These are phyloP conservation scores for Volvariella volvacea DNA, from an alignment of 1,284 basidiomycete genomes.

Conservation along the genomic window DNA sequence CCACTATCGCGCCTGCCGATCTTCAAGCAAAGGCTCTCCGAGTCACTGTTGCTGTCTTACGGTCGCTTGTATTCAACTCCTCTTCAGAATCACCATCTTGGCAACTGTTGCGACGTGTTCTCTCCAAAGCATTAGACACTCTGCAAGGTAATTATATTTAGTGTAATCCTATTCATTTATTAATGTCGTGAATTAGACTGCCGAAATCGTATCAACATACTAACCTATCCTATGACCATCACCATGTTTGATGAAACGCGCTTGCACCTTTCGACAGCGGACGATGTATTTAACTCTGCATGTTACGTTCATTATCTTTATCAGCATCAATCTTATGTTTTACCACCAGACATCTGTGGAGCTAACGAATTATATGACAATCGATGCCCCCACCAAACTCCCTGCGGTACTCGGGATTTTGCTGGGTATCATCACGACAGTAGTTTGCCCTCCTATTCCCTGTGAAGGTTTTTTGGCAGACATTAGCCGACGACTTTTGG, in stretches of 20 bases:
- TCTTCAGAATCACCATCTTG: conserved; percentile 31
- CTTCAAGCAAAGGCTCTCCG: conserved; percentile 22
- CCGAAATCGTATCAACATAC: conserved; percentile 12
- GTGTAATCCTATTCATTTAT: neutral
- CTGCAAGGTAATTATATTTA: conserved; percentile 31
- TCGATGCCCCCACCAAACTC: conserved; percentile 12
- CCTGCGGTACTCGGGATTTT: conserved; percentile 39
- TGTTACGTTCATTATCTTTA: conserved; percentile 3
- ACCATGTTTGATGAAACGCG: conserved; percentile 26
- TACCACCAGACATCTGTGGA: neutral
- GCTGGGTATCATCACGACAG: conserved; percentile 34
- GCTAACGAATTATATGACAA: no score
- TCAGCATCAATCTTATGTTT: neutral
- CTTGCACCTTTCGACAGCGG: conserved; percentile 14
- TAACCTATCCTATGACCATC: conserved; percentile 27
- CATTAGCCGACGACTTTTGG: conserved; percentile 31
- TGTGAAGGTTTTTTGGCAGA: conserved; percentile 44
- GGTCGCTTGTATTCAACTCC: conserved; percentile 29
- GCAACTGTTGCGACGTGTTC: conserved; percentile 34
- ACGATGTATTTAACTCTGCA: conserved; percentile 16
- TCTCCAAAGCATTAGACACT: conserved; percentile 36
- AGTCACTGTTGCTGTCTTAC: conserved; percentile 22
- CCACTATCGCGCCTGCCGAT: conserved; percentile 7
- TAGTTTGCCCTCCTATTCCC: conserved; percentile 32
- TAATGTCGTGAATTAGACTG: conserved; percentile 26